These are phyloP conservation scores for Cladosporium sp. DNA, from an alignment of 2,329 filamentous ascomycete genomes.

Conservation along the genomic window DNA sequence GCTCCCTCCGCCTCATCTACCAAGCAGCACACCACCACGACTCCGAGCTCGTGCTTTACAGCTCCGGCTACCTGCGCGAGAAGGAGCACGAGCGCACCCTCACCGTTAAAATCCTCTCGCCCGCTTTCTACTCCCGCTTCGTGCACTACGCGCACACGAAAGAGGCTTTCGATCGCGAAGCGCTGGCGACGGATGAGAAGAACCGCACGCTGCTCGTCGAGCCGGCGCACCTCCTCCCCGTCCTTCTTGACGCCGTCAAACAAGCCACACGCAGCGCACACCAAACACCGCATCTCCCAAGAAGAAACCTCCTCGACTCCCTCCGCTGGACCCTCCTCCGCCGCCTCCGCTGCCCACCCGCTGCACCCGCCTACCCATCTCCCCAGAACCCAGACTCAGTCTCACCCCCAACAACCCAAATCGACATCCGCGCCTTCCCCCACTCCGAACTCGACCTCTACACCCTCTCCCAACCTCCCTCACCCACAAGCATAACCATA, in stretches of 20 bases:
- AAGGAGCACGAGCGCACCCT: constrained; percentile 40
- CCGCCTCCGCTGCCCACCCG: constrained; percentile 38
- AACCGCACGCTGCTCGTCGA: constrained; percentile 58
- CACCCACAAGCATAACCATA: constrained; percentile 23
- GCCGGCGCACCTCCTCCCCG: constrained; percentile 49
- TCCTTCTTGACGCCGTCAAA: constrained; percentile 33
- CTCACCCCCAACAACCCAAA: constrained; percentile 8
- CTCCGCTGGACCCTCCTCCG: constrained; percentile 36
- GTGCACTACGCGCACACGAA: constrained; percentile 59
- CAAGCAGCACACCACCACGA: constrained; percentile 40
- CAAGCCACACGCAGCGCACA: background rate
- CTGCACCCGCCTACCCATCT: constrained; percentile 35
- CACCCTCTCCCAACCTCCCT: constrained; percentile 22
- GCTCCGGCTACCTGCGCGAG: constrained; percentile 33
- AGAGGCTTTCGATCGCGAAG: constrained; percentile 60
- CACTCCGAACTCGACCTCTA: constrained; percentile 39
- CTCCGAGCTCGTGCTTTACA: constrained; percentile 29
- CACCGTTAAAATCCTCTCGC: constrained; percentile 58
- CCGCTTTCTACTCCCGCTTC: constrained; percentile 64
- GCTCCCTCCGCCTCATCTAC: constrained; percentile 51
- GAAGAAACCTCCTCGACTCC: constrained; percentile 20
- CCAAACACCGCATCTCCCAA: background rate
- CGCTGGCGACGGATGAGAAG: constrained; percentile 46
- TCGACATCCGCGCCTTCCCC: constrained; percentile 35
- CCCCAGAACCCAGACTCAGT: constrained; percentile 17